Conservation (phyloP, 768 basidiomycete species). For the Podaxis sp. region DNA sequence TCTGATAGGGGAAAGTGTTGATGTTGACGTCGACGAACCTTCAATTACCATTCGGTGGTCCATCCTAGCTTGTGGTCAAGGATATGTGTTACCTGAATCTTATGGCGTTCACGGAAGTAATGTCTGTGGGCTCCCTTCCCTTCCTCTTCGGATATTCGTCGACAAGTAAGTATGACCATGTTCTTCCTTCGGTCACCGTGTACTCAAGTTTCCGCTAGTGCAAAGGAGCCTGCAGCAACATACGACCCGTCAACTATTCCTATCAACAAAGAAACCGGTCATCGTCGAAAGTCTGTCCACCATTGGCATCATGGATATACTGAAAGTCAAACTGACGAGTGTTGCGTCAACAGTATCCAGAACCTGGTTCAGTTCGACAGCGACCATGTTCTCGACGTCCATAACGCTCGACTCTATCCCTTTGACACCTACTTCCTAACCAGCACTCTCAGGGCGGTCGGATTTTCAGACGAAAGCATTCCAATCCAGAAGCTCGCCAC, state of each 20-base stretch:
- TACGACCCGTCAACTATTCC: slow-evolving; percentile 49
- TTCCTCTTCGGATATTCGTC: slow-evolving; percentile 39
- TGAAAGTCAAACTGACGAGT: background rate
- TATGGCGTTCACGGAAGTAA: slow-evolving; percentile 40
- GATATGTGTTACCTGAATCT: slow-evolving; percentile 40
- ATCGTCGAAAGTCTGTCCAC: slow-evolving; percentile 35
- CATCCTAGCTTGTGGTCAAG: slow-evolving; percentile 46
- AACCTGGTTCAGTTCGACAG: slow-evolving; percentile 54
- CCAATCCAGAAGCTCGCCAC: slow-evolving; percentile 40
- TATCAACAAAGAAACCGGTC: slow-evolving; percentile 32
- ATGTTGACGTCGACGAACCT: slow-evolving; percentile 56
- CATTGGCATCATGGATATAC: background rate
- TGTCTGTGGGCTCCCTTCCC: slow-evolving; percentile 42
- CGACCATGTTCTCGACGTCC: slow-evolving; percentile 52
- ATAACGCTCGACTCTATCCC: slow-evolving; percentile 49
- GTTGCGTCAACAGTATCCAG: slow-evolving; percentile 36
- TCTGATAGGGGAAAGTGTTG: slow-evolving; percentile 51
- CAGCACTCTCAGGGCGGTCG: slow-evolving; percentile 40
- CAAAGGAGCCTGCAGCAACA: slow-evolving; percentile 28
- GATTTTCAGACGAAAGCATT: slow-evolving; percentile 28
- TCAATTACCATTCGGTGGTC: slow-evolving; percentile 54
- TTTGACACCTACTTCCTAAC: slow-evolving; percentile 52
- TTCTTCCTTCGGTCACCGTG: background rate
- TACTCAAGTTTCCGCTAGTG: slow-evolving; percentile 20
- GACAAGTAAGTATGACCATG: slow-evolving; percentile 35